Evolutionary conservation across 1,284 basidiomycete species (phyloP).

Genomic region (Ustilago lituana): DNA sequence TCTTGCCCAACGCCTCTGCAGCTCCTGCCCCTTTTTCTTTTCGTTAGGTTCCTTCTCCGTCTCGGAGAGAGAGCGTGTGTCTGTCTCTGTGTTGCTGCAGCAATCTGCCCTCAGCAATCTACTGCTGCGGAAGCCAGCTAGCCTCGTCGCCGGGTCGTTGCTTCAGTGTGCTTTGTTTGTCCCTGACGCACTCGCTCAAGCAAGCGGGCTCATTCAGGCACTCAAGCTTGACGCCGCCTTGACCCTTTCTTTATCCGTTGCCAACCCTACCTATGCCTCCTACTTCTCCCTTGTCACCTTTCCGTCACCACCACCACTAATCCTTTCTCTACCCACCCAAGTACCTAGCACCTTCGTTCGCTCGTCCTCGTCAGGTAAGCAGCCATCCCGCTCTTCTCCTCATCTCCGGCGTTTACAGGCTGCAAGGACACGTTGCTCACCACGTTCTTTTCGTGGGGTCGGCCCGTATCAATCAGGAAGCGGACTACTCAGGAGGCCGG

Average conservation of each 20-base stretch:
- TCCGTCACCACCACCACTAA: conserved; percentile 7
- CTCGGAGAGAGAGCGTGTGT: no score
- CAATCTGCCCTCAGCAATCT: no score
- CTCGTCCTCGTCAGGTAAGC: conserved; percentile 18
- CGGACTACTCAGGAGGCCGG: conserved; percentile 20
- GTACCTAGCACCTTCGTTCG: conserved; percentile 12
- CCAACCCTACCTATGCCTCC: no score
- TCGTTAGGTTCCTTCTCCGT: no score
- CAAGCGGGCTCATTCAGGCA: conserved; percentile 7
- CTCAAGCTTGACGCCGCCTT: conserved; percentile 1
- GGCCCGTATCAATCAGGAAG: conserved; percentile 4
- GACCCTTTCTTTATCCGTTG: neutral
- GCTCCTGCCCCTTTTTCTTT: conserved; percentile 6
- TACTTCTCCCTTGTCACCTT: neutral
- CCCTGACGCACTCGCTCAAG: no score
- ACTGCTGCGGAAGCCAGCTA: conserved; percentile 14
- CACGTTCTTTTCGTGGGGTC: no score
- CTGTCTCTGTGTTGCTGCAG: conserved; percentile 3
- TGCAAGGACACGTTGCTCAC: neutral
- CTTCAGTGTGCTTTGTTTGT: no score
- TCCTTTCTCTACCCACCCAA: neutral
- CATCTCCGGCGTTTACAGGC: no score
- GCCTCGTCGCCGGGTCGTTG: no score
- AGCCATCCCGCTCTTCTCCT: neutral
- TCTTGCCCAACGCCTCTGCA: no score